Base-by-base conservation (phyloP, 2,329 filamentous ascomycete species). In the Penicillium fuscoglaucum region DNA sequence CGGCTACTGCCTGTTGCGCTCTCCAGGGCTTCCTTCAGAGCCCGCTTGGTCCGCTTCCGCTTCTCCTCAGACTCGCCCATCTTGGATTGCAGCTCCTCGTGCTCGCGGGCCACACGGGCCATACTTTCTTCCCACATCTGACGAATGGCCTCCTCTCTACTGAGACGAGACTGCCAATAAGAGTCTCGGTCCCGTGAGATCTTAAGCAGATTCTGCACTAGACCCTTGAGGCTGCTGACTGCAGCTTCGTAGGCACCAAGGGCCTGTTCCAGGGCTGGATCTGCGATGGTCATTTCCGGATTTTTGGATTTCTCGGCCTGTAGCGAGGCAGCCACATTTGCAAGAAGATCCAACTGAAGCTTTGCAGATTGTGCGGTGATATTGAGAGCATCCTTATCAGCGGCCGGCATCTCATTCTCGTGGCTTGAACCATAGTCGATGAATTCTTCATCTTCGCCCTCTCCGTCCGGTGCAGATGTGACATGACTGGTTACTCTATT, bases 41-140 rank as follows among this genome's bases (percentile, higher is more conserved):
- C 93, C 62, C 89, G 87, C 80, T 96, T 98, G 4, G 95, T 95
- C 62, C 90, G 84, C 72, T 90, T 93, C 57, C 92, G 86, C 81
- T 96, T 98, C 71, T 90, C 85, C 74, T 98, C 93, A 1, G 92
- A 90, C 75, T 96, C 90, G 45, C 90, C 91, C 60, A 97, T 90
- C 58, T 88, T 89, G 37, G 86, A 90, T 72, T 98, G 91, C 1
- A 99, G 83, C 52, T 92, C 85, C 75, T 98, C 95, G 68, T 99
- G 95, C 73, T 99, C 95, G 56, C 87, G 87, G 19, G 93, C 95
- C n/a, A 99, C 90, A 68, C 93, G 88, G 10, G 95, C 92, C 95
- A 99, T 97, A 76, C 93, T 98, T 70, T 99, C 95, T 76, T 99
- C 95, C 95, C 95, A 99, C 86, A 99, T 90, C 59, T 90, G 88